Conservation (phyloP, 2,329 filamentous ascomycete genomes). For the Tolypocladium inflatum region DNA sequence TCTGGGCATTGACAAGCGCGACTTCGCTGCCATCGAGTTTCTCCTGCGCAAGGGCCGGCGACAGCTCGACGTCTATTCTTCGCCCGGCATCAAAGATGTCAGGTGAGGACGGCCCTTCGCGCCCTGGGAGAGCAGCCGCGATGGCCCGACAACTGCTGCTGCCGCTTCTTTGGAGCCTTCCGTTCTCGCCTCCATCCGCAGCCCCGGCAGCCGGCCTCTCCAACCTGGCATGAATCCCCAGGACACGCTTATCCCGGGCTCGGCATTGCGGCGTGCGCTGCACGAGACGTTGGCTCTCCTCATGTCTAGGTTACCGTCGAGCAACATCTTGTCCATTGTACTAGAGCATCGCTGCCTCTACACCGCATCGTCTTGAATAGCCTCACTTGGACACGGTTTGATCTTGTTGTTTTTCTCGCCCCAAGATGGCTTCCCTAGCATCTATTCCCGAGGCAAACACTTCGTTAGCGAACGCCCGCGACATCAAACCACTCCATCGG, state of each 20-base stretch:
- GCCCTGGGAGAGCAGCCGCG: background rate
- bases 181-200: background rate
- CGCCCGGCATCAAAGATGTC: slow-evolving; percentile 72
- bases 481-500: slow-evolving; percentile 3
- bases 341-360: slow-evolving; percentile 5
- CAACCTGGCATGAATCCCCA: background rate
- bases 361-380: slow-evolving; percentile 13
- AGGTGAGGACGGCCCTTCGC: slow-evolving; percentile 17
- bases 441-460: slow-evolving; percentile 15
- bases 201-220: background rate
- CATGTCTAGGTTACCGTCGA: background rate
- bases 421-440: slow-evolving; percentile 18
- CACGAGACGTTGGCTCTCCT: slow-evolving; percentile 2
- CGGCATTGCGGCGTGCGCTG: background rate
- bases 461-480: slow-evolving; percentile 9
- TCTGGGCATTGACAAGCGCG: slow-evolving; percentile 62
- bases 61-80: slow-evolving; percentile 75
- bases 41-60: slow-evolving; percentile 70
- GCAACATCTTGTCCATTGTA: slow-evolving; percentile 5
- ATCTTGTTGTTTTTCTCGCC: slow-evolving; percentile 2
- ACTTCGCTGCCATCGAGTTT: slow-evolving; percentile 80
- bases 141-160: background rate
- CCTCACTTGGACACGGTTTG: slow-evolving; percentile 9
- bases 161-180: background rate
- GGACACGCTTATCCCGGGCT: background rate